Conservation (phyloP, 352 stramenopile genomes). For the Pythium graminicola region DNA sequence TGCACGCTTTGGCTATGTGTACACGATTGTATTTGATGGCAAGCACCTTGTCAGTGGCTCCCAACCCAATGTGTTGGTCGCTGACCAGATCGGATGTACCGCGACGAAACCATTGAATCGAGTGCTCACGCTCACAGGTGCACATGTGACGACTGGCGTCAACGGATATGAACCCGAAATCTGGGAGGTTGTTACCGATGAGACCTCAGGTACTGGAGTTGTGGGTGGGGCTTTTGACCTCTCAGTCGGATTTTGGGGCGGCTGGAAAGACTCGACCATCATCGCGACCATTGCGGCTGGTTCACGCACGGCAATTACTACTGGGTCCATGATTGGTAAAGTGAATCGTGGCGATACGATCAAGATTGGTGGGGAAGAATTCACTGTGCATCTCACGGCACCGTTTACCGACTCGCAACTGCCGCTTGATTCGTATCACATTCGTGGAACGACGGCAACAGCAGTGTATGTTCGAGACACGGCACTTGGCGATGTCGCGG, state of each 20-base stretch:
- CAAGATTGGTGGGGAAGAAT: conserved; percentile 48
- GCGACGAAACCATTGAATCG: conserved; percentile 37
- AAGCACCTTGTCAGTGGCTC: conserved; percentile 47
- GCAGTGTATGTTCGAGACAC: conserved; percentile 52
- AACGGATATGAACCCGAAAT: conserved; percentile 53
- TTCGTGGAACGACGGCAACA: conserved; percentile 30
- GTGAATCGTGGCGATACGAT: conserved; percentile 65
- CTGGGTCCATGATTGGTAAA: conserved; percentile 42
- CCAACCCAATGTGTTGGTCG: conserved; percentile 48
- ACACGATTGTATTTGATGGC: conserved; percentile 65
- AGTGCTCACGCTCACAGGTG: conserved; percentile 40
- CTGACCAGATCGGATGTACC: conserved; percentile 32
- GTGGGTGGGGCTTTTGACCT: conserved; percentile 63
- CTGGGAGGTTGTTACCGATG: conserved; percentile 52
- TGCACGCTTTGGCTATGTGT: conserved; percentile 54
- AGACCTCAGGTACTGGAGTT: conserved; percentile 25
- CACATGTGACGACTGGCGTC: conserved; percentile 33
- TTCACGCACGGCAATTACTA: conserved; percentile 40
- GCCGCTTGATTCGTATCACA: conserved; percentile 63
- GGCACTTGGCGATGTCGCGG: conserved; percentile 51
- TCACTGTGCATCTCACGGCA: conserved; percentile 53
- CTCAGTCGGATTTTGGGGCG: conserved; percentile 63
- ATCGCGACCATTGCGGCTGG: conserved; percentile 42
- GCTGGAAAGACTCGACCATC: conserved; percentile 33
- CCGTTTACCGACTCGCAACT: conserved; percentile 64